Evolutionary conservation across 2,329 filamentous ascomycete species (phyloP), one percentile per base, ranked within the genome.

Genomic region (Nigrospora osmanthi): DNA sequence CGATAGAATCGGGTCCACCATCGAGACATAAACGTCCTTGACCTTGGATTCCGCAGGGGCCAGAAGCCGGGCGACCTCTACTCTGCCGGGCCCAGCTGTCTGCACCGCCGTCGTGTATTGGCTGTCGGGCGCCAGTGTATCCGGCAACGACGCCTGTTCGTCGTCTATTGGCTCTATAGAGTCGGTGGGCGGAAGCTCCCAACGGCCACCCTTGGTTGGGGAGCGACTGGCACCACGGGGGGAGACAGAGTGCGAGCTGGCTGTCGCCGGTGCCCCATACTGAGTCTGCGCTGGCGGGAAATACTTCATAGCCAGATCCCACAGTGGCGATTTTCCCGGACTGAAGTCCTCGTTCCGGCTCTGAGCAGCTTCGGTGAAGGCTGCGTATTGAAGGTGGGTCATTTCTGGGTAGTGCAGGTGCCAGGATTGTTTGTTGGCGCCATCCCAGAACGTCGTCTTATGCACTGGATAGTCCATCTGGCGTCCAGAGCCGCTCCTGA

Each of bases 1-100:
- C 0, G 83, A 85, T 0, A 83, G 80, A 52, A 87, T 66, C 4
- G 81, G 79, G 35, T 80, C 75, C 11, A 80, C 79, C 13, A 96
- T 69, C 32, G 75, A 74, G 31, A 94, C 71, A 0, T 75, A 77
- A 19, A 87, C 73, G 17, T 73, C 74, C 1, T 74, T 67, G 7
- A 86, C 70, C 47, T 79, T 73, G 0, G 89, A 95, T 13, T 79
- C 80, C 0, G 74, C 56, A 28, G 23, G 23, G 23, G 23, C 3
- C 15, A 31, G 10, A 30, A 42, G 35, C 9, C 33, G 33, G 14
- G 33, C 40, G 3, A 42, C 34, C 10, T 17, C 35, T 33, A 30
- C 35, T n/a, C 40, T 33, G 13, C 33, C 19, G 1, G 51, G 51
- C 11, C 56, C 55, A 16, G 61, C 56, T 3, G 56, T 50, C 35